These are phyloP conservation scores for Diacronema lutheri DNA, from an alignment of 78 protist species.

Conservation along the genomic window DNA sequence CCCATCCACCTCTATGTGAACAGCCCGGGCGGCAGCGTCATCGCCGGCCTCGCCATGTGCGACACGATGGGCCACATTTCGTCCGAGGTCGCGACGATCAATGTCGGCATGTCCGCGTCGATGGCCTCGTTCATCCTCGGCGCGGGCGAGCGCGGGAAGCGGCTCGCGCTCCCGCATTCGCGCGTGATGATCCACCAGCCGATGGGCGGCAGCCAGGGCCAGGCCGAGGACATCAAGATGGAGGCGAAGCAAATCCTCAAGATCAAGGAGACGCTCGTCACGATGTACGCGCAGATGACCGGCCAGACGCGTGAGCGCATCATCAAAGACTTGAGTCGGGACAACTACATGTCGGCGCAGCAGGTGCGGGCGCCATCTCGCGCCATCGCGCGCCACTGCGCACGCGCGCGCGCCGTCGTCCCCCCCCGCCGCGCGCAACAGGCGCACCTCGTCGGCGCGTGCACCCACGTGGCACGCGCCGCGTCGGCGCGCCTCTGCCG, in stretches of 20 bases:
- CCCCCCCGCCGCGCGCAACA: too few species aligned
- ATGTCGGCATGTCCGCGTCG: neutral
- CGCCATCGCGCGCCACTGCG: too few species aligned
- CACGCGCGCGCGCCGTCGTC: too few species aligned
- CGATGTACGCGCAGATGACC: conserved; percentile 6
- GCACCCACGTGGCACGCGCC: too few species aligned
- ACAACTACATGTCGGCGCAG: conserved; percentile 20
- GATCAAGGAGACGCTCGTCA: conserved; percentile 1
- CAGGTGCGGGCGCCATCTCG: neutral
- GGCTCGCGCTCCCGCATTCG: conserved; percentile 4
- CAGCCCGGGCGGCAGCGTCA: neutral
- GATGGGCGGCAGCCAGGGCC: conserved; percentile 2
- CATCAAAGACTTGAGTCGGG: neutral
- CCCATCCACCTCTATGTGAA: neutral
- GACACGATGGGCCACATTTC: neutral
- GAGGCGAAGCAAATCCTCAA: conserved; percentile 10
- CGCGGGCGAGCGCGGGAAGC: conserved; percentile 9
- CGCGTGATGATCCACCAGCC: conserved; percentile 30
- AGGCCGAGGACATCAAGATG: neutral
- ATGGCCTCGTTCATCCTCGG: conserved; percentile 8
- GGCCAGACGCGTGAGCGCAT: conserved; percentile 11
- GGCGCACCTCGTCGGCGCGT: too few species aligned
- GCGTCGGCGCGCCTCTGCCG: too few species aligned
- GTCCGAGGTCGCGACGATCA: neutral
- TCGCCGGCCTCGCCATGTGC: neutral